Conservation (phyloP, 2,329 filamentous ascomycete genomes). For the Ceratocystis papillata region DNA sequence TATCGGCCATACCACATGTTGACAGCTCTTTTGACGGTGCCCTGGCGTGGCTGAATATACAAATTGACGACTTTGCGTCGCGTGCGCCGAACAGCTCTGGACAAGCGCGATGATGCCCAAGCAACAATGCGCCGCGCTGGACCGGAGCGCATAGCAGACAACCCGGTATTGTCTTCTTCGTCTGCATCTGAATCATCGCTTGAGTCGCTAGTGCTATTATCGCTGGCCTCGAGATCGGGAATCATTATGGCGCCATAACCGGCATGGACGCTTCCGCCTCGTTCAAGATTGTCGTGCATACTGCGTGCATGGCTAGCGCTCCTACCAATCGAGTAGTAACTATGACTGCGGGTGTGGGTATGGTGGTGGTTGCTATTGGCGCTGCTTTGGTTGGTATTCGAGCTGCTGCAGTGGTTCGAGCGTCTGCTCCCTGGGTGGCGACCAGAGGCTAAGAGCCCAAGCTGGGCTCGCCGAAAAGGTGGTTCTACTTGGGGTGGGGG, state of each 20-base stretch:
- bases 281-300: neutral
- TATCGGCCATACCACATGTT: constrained; percentile 55
- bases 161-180: constrained; percentile 21
- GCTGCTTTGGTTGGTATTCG: constrained; percentile 24
- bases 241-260: constrained; percentile 46
- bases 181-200: constrained; percentile 26
- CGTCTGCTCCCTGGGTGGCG: constrained; percentile 18
- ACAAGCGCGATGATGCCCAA: constrained; percentile 26
- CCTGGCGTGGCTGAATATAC: constrained; percentile 51
- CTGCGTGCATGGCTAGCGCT: constrained; percentile 31
- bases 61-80: constrained; percentile 39
- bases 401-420: neutral
- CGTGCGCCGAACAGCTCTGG: constrained; percentile 26
- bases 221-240: constrained; percentile 32
- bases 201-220: constrained; percentile 29
- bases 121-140: neutral
- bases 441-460: constrained; percentile 21
- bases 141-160: neutral
- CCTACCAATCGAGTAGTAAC: constrained; percentile 32
- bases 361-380: constrained; percentile 24
- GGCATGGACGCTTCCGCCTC: constrained; percentile 44
- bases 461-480: constrained; percentile 21
- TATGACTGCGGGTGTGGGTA: constrained; percentile 27
- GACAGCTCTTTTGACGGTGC: constrained; percentile 47
- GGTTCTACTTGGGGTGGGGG: constrained; percentile 33